Evolutionary conservation across 2,329 filamentous ascomycete genomes (phyloP).

Genomic region (Colletotrichum sp.): DNA sequence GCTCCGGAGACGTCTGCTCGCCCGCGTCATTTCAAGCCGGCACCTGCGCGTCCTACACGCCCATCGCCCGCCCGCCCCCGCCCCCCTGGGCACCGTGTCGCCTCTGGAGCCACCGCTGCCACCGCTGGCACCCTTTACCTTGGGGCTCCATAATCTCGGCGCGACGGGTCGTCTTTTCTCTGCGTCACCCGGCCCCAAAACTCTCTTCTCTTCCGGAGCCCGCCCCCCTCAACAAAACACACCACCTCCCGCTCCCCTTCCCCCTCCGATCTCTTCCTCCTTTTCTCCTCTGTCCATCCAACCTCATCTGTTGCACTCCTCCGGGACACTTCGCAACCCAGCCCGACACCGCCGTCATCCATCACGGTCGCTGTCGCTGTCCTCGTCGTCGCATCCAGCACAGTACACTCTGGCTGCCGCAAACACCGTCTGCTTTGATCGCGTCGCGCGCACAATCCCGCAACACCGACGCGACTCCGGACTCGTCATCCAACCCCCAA

Average conservation of each 20-base stretch:
- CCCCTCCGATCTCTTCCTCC: slow-evolving; percentile 9
- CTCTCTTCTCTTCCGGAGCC: slow-evolving; percentile 22
- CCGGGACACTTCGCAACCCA: neutral
- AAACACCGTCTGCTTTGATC: neutral
- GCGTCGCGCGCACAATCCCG: neutral
- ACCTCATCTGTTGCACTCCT: neutral
- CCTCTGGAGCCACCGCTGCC: slow-evolving; percentile 13
- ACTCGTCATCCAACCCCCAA: neutral
- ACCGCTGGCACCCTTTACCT: neutral
- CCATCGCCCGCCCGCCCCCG: neutral
- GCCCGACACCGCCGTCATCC: neutral
- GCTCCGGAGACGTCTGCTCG: neutral
- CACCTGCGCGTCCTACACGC: neutral
- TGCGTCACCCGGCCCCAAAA: slow-evolving; percentile 22
- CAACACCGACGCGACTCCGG: neutral
- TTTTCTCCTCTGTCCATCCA: neutral
- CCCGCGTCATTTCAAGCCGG: neutral
- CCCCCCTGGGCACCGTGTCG: slow-evolving; percentile 4
- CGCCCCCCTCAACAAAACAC: slow-evolving; percentile 23
- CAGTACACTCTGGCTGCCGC: neutral
- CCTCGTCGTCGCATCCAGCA: neutral
- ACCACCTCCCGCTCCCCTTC: slow-evolving; percentile 9
- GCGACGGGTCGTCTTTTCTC: slow-evolving; percentile 22
- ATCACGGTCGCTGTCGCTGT: neutral
- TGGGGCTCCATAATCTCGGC: slow-evolving; percentile 20